Percentiles rank a stretch among this genome's conserved stretches.
These are phyloP conservation scores for Basipetospora sp. DNA, from an alignment of 2,329 filamentous ascomycete genomes.

Conservation along the genomic window DNA sequence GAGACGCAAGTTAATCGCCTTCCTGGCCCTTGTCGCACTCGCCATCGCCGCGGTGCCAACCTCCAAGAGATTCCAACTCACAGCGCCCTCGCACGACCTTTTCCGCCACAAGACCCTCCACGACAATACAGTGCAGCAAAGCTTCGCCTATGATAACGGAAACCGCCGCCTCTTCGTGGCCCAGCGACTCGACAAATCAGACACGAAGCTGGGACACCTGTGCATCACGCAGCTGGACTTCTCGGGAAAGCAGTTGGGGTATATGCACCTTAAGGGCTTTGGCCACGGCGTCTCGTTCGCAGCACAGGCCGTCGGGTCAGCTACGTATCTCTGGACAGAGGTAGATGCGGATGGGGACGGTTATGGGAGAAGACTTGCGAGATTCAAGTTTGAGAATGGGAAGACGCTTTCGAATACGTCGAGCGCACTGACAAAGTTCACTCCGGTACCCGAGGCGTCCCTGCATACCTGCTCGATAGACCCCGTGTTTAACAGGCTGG, in stretches of 20 bases:
- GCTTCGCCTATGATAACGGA: conserved; percentile 7
- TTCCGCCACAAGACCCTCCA: conserved; percentile 8
- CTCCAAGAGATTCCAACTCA: conserved; percentile 5
- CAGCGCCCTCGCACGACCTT: conserved; percentile 6
- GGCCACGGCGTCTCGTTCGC: conserved; percentile 8
- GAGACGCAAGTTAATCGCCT: background rate
- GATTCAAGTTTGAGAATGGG: conserved; percentile 7
- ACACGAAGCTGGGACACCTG: conserved; percentile 3
- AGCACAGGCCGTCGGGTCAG: conserved; percentile 5
- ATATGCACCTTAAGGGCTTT: conserved; percentile 7
- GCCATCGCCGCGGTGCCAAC: background rate
- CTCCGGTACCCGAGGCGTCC: conserved; percentile 3
- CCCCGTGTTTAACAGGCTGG: conserved; percentile 2
- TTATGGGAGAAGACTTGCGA: conserved; percentile 4
- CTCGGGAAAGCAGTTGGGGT: conserved; percentile 5
- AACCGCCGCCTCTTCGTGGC: conserved; percentile 8
- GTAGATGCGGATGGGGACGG: conserved; percentile 3
- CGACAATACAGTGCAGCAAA: conserved; percentile 7
- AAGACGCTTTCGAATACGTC: conserved; percentile 1
- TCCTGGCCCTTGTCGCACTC: background rate
- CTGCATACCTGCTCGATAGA: conserved; percentile 4
- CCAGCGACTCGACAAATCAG: conserved; percentile 5
- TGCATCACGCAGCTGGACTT: conserved; percentile 8
- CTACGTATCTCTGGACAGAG: conserved; percentile 8
- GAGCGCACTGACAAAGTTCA: conserved; percentile 2